phyloP scores from a whole-genome alignment of 768 basidiomycete genomes.

The Aureoboletus auriporus region DNA sequence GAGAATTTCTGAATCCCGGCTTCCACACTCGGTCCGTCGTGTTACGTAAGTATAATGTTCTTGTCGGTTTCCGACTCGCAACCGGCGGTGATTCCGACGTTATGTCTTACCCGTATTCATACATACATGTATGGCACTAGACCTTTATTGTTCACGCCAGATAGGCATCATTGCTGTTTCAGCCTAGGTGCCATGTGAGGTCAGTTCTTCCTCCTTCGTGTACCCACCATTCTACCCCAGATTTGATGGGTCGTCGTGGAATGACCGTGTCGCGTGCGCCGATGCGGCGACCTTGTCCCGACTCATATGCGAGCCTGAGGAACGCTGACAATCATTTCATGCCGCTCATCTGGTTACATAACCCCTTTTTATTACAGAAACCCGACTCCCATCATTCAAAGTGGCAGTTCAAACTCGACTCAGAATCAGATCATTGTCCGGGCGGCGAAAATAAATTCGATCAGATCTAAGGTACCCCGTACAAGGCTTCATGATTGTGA shows the following conservation, averaged over 20 bases:
- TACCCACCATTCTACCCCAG: background rate
- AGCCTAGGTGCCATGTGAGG: too few species aligned
- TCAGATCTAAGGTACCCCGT: constrained; percentile 14
- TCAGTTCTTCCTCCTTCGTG: too few species aligned
- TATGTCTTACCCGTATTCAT: too few species aligned
- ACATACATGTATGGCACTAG: background rate
- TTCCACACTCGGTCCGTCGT: background rate
- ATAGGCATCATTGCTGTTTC: background rate
- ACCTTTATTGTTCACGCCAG: constrained; percentile 4
- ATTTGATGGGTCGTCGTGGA: background rate
- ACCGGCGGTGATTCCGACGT: too few species aligned
- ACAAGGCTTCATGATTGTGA: constrained; percentile 4
- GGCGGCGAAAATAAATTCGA: constrained; percentile 7
- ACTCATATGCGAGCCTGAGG: background rate
- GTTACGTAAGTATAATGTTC: constrained; percentile 13
- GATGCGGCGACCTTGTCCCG: constrained; percentile 24
- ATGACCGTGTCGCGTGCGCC: constrained; percentile 12
- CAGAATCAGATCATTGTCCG: constrained; percentile 19
- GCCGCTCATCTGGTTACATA: constrained; percentile 12
- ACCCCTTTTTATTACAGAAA: constrained; percentile 10
- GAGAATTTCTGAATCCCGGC: background rate
- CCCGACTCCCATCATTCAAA: background rate
- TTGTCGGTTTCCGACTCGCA: too few species aligned
- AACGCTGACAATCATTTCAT: constrained; percentile 8
- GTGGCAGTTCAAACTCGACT: background rate